Conservation (phyloP, 208 protist genomes). For the Crithidia mellificae region DNA sequence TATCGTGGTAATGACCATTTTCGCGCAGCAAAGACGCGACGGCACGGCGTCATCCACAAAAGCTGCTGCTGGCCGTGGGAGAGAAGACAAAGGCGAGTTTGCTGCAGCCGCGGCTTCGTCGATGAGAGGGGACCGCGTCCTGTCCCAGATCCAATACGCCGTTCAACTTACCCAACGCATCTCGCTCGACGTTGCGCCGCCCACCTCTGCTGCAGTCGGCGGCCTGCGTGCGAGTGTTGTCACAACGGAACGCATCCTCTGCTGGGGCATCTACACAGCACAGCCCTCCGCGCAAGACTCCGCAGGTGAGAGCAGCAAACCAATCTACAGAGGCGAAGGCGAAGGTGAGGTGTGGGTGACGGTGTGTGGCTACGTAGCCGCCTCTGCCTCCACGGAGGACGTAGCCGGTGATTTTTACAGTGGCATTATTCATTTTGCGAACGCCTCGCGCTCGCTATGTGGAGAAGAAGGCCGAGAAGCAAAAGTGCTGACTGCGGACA, state of each 20-base stretch:
- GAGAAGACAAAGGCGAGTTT: no score
- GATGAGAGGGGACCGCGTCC: no score
- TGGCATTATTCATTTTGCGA: slow-evolving; percentile 16
- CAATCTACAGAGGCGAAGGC: background rate
- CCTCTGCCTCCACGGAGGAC: background rate
- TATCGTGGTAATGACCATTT: slow-evolving; percentile 17
- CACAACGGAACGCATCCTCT: slow-evolving; percentile 1
- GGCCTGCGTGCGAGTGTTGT: background rate
- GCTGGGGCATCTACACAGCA: no score
- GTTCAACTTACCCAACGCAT: slow-evolving; percentile 19
- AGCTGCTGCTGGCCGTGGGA: no score
- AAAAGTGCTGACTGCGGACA: no score
- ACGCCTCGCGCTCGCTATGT: no score
- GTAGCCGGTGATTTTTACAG: background rate
- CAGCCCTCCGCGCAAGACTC: no score
- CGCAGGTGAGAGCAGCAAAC: background rate
- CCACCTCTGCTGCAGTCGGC: no score
- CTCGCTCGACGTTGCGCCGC: background rate
- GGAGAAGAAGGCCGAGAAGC: no score
- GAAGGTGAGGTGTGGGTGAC: slow-evolving; percentile 2
- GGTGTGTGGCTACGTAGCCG: slow-evolving; percentile 12
- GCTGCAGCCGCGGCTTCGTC: no score
- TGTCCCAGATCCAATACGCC: no score
- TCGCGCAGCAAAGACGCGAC: slow-evolving; percentile 8
- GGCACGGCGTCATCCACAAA: background rate